Conservation (phyloP, 2,329 filamentous ascomycete genomes). For the Aaosphaeria pasadenensis region DNA sequence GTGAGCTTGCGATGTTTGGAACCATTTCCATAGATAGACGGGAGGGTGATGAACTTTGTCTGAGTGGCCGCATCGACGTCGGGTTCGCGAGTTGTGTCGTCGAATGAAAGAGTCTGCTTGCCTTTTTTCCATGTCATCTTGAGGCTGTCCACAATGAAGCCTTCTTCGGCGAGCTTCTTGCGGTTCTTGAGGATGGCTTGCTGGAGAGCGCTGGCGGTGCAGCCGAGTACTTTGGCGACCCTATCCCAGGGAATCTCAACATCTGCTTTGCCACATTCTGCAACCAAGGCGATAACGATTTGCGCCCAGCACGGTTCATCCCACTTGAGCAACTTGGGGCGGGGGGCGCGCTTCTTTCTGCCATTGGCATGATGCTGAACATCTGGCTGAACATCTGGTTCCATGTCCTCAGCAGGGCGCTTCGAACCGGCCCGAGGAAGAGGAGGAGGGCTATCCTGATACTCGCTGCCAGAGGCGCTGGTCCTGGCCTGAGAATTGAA, state of each 20-base stretch:
- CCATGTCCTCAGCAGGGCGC: too few relatives aligned
- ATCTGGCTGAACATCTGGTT: too few relatives aligned
- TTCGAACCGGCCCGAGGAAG: too few relatives aligned
- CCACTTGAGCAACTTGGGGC: conserved; percentile 28
- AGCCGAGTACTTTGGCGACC: conserved; percentile 23
- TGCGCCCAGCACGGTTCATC: conserved; percentile 25
- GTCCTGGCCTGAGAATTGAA: too few relatives aligned
- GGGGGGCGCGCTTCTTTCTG: conserved; percentile 29
- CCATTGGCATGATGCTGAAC: conserved; percentile 6
- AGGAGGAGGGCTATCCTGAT: too few relatives aligned
- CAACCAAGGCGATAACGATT: conserved; percentile 25
- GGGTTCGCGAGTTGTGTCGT: neutral
- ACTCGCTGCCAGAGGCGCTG: too few relatives aligned
- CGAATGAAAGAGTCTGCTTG: neutral
- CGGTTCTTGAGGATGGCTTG: conserved; percentile 33
- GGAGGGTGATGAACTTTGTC: neutral
- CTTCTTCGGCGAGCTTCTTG: conserved; percentile 16
- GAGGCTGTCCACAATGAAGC: conserved; percentile 1
- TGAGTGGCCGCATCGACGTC: neutral
- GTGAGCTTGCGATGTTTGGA: neutral
- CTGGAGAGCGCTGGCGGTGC: conserved; percentile 27
- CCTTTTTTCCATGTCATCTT: conserved; percentile 3
- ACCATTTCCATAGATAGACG: neutral
- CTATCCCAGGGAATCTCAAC: conserved; percentile 28
- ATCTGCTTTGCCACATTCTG: conserved; percentile 26